Evolutionary conservation across 73 alveolate species (phyloP).

Genomic region (Effrenium voratum): DNA sequence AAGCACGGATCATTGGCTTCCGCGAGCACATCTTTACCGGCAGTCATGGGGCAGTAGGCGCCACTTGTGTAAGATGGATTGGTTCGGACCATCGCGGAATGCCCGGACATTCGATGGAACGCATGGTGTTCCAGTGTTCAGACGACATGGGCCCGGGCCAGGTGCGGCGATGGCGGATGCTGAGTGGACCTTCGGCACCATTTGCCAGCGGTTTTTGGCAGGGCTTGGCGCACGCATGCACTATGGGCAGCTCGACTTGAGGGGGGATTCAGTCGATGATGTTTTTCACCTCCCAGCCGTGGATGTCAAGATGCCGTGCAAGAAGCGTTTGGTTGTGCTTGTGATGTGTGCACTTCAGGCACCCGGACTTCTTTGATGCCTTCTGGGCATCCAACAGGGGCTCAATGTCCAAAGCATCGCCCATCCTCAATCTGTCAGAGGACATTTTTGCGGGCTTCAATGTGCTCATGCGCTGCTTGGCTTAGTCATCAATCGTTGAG

Average conservation of each 20-base stretch:
- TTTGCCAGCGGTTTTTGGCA: constrained; percentile 84
- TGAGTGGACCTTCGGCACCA: constrained; percentile 91
- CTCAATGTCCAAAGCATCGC: constrained; percentile 86
- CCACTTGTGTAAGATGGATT: no score
- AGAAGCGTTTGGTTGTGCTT: neutral
- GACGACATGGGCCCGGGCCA: no score
- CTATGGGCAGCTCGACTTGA: constrained; percentile 59
- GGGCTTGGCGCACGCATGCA: constrained; percentile 92
- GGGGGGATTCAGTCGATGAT: neutral
- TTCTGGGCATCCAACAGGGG: constrained; percentile 94
- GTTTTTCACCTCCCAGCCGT: neutral
- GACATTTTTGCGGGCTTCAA: constrained; percentile 93
- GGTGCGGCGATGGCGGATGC: constrained; percentile 89
- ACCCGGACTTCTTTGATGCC: constrained; percentile 93
- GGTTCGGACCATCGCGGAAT: no score
- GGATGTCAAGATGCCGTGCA: neutral
- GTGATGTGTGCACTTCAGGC: constrained; percentile 3
- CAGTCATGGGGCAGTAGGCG: constrained; percentile 84
- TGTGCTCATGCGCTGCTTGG: constrained; percentile 74
- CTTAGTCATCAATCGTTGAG: no score
- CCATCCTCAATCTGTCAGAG: constrained; percentile 81
- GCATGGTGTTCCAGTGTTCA: no score
- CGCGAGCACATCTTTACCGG: constrained; percentile 90
- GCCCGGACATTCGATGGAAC: no score
- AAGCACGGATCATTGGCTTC: constrained; percentile 89